Evolutionary conservation across 176 grass and related monocot genomes (phyloP), one percentile per base, ranked within the genome.

Genomic region (Alopecurus myosuroides): DNA sequence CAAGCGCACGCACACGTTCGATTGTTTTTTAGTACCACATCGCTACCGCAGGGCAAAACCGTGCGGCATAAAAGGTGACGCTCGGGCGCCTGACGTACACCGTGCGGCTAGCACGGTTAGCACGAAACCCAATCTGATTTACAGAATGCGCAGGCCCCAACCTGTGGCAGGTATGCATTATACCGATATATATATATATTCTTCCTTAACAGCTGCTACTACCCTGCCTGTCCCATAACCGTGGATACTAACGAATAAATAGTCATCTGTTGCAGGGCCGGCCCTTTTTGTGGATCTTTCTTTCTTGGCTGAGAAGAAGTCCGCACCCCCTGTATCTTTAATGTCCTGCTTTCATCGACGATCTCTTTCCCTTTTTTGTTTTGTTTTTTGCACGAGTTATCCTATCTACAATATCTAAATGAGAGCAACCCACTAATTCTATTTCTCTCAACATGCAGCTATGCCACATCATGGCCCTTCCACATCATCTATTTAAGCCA

Each of bases 281-380:
- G 8, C 6, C 51, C 48, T 49, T 52, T 52, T 49, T 48, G 94
- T n/a, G n/a, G n/a, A n/a, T n/a, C n/a, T n/a, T n/a, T n/a, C n/a
- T n/a, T n/a, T n/a, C n/a, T n/a, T n/a, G n/a, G n/a, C n/a, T n/a
- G n/a, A n/a, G n/a, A n/a, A n/a, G n/a, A n/a, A n/a, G n/a, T n/a
- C n/a, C n/a, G n/a, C n/a, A n/a, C n/a, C n/a, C n/a, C n/a, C n/a
- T n/a, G n/a, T n/a, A n/a, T n/a, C n/a, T n/a, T n/a, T n/a, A n/a
- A n/a, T n/a, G n/a, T n/a, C n/a, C n/a, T n/a, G n/a, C n/a, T n/a
- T n/a, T n/a, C n/a, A n/a, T n/a, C n/a, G n/a, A n/a, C n/a, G n/a
- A n/a, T n/a, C n/a, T n/a, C n/a, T n/a, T n/a, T n/a, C n/a, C n/a
- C n/a, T n/a, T n/a, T n/a, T n/a, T n/a, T n/a, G n/a, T n/a, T n/a